phyloP scores from a whole-genome alignment of 495 filamentous ascomycete species.

The Xylaria nigripes region DNA sequence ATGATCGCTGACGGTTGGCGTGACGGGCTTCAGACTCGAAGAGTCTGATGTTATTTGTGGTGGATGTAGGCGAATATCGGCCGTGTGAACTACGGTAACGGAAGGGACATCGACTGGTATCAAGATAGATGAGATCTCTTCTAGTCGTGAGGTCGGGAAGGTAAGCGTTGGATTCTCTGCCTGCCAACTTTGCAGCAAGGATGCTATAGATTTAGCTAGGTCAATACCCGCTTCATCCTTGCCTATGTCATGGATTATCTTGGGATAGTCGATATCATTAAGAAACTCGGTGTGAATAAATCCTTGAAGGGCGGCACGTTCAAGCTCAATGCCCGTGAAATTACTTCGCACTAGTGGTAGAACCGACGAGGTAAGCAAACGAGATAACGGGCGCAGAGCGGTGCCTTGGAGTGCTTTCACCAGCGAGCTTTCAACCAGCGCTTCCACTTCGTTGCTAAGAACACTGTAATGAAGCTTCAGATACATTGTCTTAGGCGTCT shows the following conservation, averaged over 20 bases:
- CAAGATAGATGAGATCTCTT: conserved; percentile 41
- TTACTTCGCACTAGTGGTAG: conserved; percentile 42
- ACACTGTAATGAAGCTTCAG: conserved; percentile 72
- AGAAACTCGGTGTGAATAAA: conserved; percentile 39
- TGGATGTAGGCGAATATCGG: conserved; percentile 53
- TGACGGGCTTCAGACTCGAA: conserved; percentile 25
- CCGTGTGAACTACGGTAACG: conserved; percentile 75
- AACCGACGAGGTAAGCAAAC: conserved; percentile 42
- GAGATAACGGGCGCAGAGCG: conserved; percentile 35
- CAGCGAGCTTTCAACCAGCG: conserved; percentile 34
- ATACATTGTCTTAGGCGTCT: conserved; percentile 47
- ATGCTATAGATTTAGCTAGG: conserved; percentile 19
- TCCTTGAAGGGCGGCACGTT: conserved; percentile 45
- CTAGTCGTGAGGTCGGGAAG: conserved; percentile 14
- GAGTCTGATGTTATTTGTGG: conserved; percentile 19
- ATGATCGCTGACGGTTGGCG: conserved; percentile 49
- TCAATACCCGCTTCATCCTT: conserved; percentile 18
- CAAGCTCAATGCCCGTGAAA: conserved; percentile 53
- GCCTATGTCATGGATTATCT: conserved; percentile 38
- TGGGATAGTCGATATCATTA: conserved; percentile 29
- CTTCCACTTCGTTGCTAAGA: conserved; percentile 61
- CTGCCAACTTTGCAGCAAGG: conserved; percentile 35
- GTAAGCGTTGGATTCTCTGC: conserved; percentile 26
- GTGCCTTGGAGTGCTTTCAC: conserved; percentile 31
- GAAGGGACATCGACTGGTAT: conserved; percentile 83